Conservation (phyloP, 805 yeast genomes). For the Hemisphaericaspora nanyangensis region DNA sequence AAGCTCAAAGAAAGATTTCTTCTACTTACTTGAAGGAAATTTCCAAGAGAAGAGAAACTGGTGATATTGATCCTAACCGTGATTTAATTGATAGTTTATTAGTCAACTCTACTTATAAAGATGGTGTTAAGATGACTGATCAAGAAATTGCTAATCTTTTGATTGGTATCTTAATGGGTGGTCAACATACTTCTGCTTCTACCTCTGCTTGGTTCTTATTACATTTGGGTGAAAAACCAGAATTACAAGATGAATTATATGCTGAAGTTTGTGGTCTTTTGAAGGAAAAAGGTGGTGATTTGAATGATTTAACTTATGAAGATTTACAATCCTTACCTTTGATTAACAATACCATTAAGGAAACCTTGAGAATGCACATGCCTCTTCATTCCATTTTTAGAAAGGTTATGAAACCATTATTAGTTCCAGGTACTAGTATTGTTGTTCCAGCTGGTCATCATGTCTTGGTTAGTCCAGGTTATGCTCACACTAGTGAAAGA, state of each 20-base stretch:
- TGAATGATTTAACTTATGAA: slow-evolving; percentile 70
- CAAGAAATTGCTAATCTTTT: slow-evolving; percentile 88
- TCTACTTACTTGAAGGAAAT: slow-evolving; percentile 78
- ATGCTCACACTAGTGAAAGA: slow-evolving; percentile 68
- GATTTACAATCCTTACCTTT: slow-evolving; percentile 77
- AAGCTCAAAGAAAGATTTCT: slow-evolving; percentile 80
- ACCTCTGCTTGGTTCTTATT: slow-evolving; percentile 93
- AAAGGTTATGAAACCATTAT: slow-evolving; percentile 73
- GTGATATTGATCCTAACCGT: slow-evolving; percentile 71
- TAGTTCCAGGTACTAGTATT: slow-evolving; percentile 72
- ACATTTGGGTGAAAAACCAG: slow-evolving; percentile 85
- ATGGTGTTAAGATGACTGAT: slow-evolving; percentile 92
- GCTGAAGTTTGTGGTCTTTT: slow-evolving; percentile 68
- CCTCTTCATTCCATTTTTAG: slow-evolving; percentile 96
- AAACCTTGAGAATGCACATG: slow-evolving; percentile 92
- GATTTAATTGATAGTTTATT: slow-evolving; percentile 88
- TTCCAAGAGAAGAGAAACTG: slow-evolving; percentile 63
- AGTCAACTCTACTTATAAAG: slow-evolving; percentile 81
- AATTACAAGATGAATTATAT: slow-evolving; percentile 76
- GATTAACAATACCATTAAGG: slow-evolving; percentile 80
- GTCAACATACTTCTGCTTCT: slow-evolving; percentile 96
- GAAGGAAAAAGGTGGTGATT: slow-evolving; percentile 43
- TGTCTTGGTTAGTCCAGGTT: slow-evolving; percentile 93
- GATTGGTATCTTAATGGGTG: slow-evolving; percentile 98
- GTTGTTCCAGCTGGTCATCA: slow-evolving; percentile 87